These are phyloP conservation scores for Lachnellula arida DNA, from an alignment of 2,329 filamentous ascomycete genomes.

Conservation along the genomic window DNA sequence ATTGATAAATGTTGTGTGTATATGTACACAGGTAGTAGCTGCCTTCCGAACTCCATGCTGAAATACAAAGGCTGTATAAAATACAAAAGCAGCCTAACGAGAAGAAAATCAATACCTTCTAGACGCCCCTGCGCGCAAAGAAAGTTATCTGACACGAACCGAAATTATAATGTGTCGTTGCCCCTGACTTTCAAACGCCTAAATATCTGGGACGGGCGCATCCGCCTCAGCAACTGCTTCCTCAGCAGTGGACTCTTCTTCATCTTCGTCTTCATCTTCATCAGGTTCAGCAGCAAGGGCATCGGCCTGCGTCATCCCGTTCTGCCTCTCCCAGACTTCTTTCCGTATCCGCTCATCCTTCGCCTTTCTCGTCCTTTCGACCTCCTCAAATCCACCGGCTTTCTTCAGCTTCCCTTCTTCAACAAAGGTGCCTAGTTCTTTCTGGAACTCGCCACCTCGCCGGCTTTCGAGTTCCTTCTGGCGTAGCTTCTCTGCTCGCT, in stretches of 20 bases:
- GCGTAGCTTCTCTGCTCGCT: conserved; percentile 88
- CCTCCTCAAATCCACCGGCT: conserved; percentile 90
- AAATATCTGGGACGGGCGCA: too few relatives aligned
- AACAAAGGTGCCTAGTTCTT: conserved; percentile 81
- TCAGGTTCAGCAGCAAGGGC: conserved; percentile 10
- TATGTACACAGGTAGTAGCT: too few relatives aligned
- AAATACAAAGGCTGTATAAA: too few relatives aligned
- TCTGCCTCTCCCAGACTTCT: conserved; percentile 69
- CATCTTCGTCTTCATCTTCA: background rate
- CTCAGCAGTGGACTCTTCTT: background rate
- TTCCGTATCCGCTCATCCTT: conserved; percentile 84
- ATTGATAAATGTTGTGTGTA: too few relatives aligned
- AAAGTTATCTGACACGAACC: too few relatives aligned
- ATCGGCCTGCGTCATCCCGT: conserved; percentile 41
- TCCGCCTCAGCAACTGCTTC: background rate
- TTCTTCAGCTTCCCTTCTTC: conserved; percentile 91
- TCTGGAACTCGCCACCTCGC: conserved; percentile 66
- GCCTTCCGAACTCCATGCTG: too few relatives aligned
- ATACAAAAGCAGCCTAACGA: too few relatives aligned
- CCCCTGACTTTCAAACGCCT: too few relatives aligned
- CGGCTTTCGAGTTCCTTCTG: conserved; percentile 83
- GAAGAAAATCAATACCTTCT: too few relatives aligned
- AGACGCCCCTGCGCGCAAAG: too few relatives aligned
- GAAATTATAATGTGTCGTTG: too few relatives aligned
- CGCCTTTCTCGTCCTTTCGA: conserved; percentile 74